Conservation (phyloP, 108 stramenopile genomes). For the Aurantiochytrium sp. region DNA sequence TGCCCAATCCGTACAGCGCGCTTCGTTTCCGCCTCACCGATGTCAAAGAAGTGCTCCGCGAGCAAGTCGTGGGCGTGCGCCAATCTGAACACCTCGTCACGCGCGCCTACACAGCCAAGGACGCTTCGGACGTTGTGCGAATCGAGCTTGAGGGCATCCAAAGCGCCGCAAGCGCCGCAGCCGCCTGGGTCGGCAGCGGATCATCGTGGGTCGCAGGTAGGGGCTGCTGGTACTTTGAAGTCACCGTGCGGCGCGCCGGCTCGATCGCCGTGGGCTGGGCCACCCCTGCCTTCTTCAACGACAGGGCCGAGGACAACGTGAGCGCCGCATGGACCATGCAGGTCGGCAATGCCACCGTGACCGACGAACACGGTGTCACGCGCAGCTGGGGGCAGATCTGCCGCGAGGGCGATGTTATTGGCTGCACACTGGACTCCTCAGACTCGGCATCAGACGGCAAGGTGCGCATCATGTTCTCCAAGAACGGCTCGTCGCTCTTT, state of each 20-base stretch:
- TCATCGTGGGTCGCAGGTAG: neutral
- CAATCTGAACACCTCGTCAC: neutral
- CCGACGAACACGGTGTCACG: neutral
- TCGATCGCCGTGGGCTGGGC: constrained; percentile 6
- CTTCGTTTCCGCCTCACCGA: neutral
- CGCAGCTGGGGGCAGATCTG: neutral
- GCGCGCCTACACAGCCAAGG: neutral
- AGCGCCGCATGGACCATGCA: neutral
- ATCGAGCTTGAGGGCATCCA: neutral
- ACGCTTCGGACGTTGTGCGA: neutral
- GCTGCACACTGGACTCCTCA: neutral
- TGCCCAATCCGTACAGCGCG: neutral
- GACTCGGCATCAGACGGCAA: neutral
- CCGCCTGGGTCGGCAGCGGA: neutral
- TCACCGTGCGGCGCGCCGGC: neutral
- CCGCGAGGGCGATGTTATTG: neutral
- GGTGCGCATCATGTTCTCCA: neutral
- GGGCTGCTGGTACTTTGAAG: constrained; percentile 16
- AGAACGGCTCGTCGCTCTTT: neutral
- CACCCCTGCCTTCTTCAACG: constrained; percentile 14
- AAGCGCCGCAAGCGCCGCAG: neutral
- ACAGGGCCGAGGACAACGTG: neutral
- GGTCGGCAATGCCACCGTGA: neutral
- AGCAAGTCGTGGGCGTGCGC: neutral
- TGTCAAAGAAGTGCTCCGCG: neutral